Evolutionary conservation across 768 basidiomycete species (phyloP).

Genomic region (Kwoniella pini): DNA sequence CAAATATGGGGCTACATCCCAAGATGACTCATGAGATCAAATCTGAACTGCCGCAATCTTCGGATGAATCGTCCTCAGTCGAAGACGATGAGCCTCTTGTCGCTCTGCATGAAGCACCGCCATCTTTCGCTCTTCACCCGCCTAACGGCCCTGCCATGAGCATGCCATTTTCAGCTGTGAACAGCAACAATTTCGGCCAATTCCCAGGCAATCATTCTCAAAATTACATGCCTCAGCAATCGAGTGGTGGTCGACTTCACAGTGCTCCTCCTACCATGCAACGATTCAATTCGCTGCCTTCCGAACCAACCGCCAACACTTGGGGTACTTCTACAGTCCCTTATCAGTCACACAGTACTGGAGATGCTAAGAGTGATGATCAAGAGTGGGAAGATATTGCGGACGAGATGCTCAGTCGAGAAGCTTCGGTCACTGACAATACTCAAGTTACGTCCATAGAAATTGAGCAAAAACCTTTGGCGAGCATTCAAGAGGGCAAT

Average conservation of each 20-base stretch:
- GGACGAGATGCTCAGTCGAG: constrained; percentile 28
- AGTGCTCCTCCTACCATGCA: constrained; percentile 38
- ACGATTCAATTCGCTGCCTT: constrained; percentile 40
- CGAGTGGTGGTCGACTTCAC: constrained; percentile 27
- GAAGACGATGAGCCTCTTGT: constrained; percentile 27
- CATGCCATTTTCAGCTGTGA: constrained; percentile 27
- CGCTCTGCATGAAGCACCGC: constrained; percentile 26
- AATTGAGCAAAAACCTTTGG: not conserved
- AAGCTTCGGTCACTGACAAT: not conserved
- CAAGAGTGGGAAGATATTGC: constrained; percentile 24
- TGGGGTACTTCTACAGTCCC: constrained; percentile 12
- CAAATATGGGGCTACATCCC: not conserved
- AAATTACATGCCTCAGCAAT: constrained; percentile 4
- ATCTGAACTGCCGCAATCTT: not conserved
- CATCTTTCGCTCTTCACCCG: constrained; percentile 27
- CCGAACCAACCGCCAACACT: constrained; percentile 23
- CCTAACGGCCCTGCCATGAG: constrained; percentile 22
- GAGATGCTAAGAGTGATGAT: constrained; percentile 10
- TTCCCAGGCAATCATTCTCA: constrained; percentile 20
- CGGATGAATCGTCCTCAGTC: not conserved
- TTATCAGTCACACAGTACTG: constrained; percentile 17
- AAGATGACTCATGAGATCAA: not conserved
- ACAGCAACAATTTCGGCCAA: constrained; percentile 13
- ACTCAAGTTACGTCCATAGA: no score
- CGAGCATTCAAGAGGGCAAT: not conserved